Base-by-base conservation (phyloP, 2,329 filamentous ascomycete species). In the Calonectria hongkongensis region DNA sequence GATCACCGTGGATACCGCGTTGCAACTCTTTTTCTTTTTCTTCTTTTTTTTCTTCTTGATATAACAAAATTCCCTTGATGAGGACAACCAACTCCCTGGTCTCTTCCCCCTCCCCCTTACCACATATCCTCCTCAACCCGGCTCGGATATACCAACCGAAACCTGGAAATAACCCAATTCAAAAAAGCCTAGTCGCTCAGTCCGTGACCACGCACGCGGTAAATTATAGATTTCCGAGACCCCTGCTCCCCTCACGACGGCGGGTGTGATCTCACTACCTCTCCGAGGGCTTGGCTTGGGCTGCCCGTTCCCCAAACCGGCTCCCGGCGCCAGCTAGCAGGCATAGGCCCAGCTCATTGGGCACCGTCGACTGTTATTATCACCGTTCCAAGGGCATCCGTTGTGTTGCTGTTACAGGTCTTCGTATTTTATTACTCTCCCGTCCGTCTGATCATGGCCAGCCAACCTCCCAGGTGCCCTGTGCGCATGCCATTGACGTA, bases 271-370 rank as follows among this genome's bases (percentile, higher is more conserved):
- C n/a, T 25, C 45, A 13, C 45, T 25, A 12, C n/a, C n/a, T 3
- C 48, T 28, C 27, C 48, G 48, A 16, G 48, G 28, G 28, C 16
- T 51, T 51, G 48, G 48, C 48, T 33, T 33, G 9, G 9, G 15
- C 50, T 30, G 27, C 30, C 51, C 54, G 30, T 58, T 41, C 39
- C 54, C 36, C 21, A 21, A 41, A 58, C 33, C 54, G 33, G 54
- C 33, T 58, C 33, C n/a, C 21, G 39, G 54, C 33, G 54, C 54
- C 54, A 58, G 30, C 54, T 41, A 67, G 66, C 64, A 63, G 70
- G 63, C 51, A 76, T 76, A 18, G 30, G 45, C 68, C 68, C 54
- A 78, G 75, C 68, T 73, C 70, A 78, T 78, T 78, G 70, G 73
- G 64, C 73, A 74, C 69, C 63, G 50, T 48, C 43, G 18, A 27